Evolutionary conservation across 306 rosid genomes (phyloP).

Genomic region (Alnus glutinosa): DNA sequence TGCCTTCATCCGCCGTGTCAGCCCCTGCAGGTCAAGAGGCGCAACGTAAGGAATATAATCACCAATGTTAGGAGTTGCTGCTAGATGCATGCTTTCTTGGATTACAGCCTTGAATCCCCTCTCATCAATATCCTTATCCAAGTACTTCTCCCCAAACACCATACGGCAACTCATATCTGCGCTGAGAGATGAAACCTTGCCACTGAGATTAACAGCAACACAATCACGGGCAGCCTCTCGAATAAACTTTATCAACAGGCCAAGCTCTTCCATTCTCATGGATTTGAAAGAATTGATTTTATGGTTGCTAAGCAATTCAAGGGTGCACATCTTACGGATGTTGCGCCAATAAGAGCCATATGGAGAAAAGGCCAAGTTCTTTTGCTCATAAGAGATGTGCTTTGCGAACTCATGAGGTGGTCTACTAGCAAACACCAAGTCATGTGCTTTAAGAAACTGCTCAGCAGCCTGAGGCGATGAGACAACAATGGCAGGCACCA

Average conservation of each 20-base stretch:
- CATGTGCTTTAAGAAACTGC: constrained; percentile 63
- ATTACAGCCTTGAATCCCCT: constrained; percentile 54
- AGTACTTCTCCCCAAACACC: constrained; percentile 60
- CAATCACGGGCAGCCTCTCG: constrained; percentile 35
- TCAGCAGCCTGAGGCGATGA: constrained; percentile 77
- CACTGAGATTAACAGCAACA: constrained; percentile 48
- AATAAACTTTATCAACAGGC: constrained; percentile 31
- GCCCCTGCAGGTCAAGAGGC: constrained; percentile 62
- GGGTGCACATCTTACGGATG: constrained; percentile 64
- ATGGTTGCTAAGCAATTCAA: constrained; percentile 51
- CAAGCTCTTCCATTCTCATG: constrained; percentile 61
- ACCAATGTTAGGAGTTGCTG: constrained; percentile 42
- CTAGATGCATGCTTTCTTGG: constrained; percentile 38
- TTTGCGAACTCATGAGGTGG: constrained; percentile 45
- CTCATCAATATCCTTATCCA: constrained; percentile 46
- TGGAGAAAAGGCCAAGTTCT: constrained; percentile 30
- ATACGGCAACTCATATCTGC: constrained; percentile 51
- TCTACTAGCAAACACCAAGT: constrained; percentile 58
- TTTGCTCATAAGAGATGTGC: constrained; percentile 47
- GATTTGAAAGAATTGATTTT: constrained; percentile 47
- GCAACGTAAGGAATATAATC: constrained; percentile 58
- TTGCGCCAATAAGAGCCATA: constrained; percentile 75
- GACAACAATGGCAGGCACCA: constrained; percentile 53
- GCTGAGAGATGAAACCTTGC: constrained; percentile 29
- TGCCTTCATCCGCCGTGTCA: constrained; percentile 43